Conservation (phyloP, 768 basidiomycete species). For the Gyrodon lividus region DNA sequence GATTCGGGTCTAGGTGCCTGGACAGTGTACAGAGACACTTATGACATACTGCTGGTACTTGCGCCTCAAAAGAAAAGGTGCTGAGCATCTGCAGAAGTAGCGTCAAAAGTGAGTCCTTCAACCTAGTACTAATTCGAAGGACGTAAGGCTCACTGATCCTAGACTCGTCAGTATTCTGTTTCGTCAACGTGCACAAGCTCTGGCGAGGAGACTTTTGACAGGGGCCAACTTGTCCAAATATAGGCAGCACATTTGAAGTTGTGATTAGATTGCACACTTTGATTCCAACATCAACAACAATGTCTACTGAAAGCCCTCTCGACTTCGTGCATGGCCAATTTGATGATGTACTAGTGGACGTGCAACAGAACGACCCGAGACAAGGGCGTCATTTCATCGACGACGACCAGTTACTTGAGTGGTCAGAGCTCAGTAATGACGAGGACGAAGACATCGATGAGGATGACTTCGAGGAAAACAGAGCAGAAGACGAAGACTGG, state of each 20-base stretch:
- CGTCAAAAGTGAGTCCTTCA: too few species aligned
- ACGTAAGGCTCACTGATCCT: too few species aligned
- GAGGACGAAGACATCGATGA: slow-evolving; percentile 21
- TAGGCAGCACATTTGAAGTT: not conserved
- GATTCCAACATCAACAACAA: slow-evolving; percentile 6
- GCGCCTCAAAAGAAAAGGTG: too few species aligned
- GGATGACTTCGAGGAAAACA: slow-evolving; percentile 52
- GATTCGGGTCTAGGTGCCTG: too few species aligned
- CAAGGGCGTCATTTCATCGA: slow-evolving; percentile 46
- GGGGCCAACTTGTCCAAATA: slow-evolving; percentile 2
- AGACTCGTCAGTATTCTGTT: too few species aligned
- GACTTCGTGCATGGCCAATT: slow-evolving; percentile 54
- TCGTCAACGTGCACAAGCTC: too few species aligned
- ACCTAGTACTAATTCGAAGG: too few species aligned
- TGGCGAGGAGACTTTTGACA: not conserved
- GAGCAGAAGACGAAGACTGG: slow-evolving; percentile 88
- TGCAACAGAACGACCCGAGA: slow-evolving; percentile 11
- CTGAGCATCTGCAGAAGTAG: too few species aligned
- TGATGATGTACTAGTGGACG: slow-evolving; percentile 52
- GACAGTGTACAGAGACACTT: too few species aligned
- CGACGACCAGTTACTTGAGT: slow-evolving; percentile 30
- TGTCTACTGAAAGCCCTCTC: slow-evolving; percentile 19
- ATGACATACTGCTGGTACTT: too few species aligned
- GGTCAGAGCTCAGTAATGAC: slow-evolving; percentile 29
- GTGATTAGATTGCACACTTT: slow-evolving; percentile 3